phyloP scores from a whole-genome alignment of 352 stramenopile species.

The Pythium inflatum region DNA sequence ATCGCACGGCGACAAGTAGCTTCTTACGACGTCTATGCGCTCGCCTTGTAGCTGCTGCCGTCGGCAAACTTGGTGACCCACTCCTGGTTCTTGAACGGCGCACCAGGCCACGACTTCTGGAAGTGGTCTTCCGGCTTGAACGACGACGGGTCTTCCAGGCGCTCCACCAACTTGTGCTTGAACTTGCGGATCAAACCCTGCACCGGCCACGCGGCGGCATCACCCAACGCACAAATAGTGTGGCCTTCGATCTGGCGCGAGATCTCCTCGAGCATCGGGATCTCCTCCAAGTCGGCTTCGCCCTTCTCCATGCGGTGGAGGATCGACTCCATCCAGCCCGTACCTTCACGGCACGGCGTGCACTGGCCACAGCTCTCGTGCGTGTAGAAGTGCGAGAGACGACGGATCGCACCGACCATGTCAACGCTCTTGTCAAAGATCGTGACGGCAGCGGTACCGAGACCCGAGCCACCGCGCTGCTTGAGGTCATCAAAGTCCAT shows the following conservation, averaged over 20 bases:
- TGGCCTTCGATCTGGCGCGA: slow-evolving; percentile 99
- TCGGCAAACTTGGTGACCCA: slow-evolving; percentile 95
- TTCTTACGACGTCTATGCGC: slow-evolving; percentile 41
- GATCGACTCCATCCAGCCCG: slow-evolving; percentile 97
- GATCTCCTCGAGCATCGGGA: slow-evolving; percentile 99
- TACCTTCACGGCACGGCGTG: slow-evolving; percentile 98
- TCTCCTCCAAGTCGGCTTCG: slow-evolving; percentile 97
- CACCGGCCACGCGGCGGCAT: slow-evolving; percentile 99
- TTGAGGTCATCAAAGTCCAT: slow-evolving; percentile 99
- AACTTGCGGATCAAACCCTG: slow-evolving; percentile 99
- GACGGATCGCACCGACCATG: slow-evolving; percentile 98
- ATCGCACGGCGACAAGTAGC: slow-evolving; percentile 13
- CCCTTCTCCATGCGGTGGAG: slow-evolving; percentile 98
- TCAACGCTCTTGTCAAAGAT: slow-evolving; percentile 99
- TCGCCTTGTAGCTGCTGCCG: slow-evolving; percentile 90
- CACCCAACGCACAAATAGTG: slow-evolving; percentile 99
- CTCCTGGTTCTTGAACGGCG: slow-evolving; percentile 95
- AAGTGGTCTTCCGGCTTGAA: slow-evolving; percentile 97
- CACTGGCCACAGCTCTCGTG: slow-evolving; percentile 99
- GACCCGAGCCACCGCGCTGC: slow-evolving; percentile 91
- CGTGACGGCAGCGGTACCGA: slow-evolving; percentile 98
- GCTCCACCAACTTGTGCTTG: slow-evolving; percentile 98
- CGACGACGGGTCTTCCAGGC: slow-evolving; percentile 95
- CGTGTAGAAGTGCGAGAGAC: slow-evolving; percentile 99
- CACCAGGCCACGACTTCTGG: slow-evolving; percentile 94